These are phyloP conservation scores for Talaromyces sp. DNA, from an alignment of 2,329 filamentous ascomycete genomes.

Conservation along the genomic window DNA sequence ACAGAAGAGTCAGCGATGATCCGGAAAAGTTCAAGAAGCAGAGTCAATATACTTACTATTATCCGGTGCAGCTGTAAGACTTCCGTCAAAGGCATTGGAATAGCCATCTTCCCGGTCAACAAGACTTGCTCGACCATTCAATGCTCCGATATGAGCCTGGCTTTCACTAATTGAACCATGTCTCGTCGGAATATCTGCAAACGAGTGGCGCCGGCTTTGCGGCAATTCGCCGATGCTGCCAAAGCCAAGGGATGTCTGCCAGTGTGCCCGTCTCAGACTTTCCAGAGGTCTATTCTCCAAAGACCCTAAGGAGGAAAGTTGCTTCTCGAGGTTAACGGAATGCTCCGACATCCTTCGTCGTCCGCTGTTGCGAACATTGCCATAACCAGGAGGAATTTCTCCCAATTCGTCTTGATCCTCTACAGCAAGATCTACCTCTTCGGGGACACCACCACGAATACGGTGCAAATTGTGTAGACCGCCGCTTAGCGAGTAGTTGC, in stretches of 20 bases:
- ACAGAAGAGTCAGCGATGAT: constrained; percentile 31
- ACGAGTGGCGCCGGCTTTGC: constrained; percentile 48
- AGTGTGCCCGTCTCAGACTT: constrained; percentile 43
- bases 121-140: constrained; percentile 18
- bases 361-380: constrained; percentile 30
- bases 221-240: constrained; percentile 40
- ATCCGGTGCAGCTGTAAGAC: constrained; percentile 33
- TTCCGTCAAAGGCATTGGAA: constrained; percentile 29
- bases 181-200: constrained; percentile 46
- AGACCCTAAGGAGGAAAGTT: constrained; percentile 30
- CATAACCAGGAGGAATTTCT: constrained; percentile 32
- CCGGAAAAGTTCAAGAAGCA: constrained; percentile 32
- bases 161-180: constrained; percentile 36
- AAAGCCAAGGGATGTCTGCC: constrained; percentile 48
- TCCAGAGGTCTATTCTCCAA: constrained; percentile 41
- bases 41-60: constrained; percentile 32
- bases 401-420: constrained; percentile 42
- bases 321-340: constrained; percentile 35
- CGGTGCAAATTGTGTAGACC: constrained; percentile 31
- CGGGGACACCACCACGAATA: constrained; percentile 36
- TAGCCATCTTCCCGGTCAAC: constrained; percentile 34
- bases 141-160: constrained; percentile 16
- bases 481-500: constrained; percentile 26
- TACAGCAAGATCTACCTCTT: constrained; percentile 39
- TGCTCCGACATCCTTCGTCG: constrained; percentile 42